phyloP scores from a whole-genome alignment of 2,329 filamentous ascomycete species.

The Helminthosporium solani region DNA sequence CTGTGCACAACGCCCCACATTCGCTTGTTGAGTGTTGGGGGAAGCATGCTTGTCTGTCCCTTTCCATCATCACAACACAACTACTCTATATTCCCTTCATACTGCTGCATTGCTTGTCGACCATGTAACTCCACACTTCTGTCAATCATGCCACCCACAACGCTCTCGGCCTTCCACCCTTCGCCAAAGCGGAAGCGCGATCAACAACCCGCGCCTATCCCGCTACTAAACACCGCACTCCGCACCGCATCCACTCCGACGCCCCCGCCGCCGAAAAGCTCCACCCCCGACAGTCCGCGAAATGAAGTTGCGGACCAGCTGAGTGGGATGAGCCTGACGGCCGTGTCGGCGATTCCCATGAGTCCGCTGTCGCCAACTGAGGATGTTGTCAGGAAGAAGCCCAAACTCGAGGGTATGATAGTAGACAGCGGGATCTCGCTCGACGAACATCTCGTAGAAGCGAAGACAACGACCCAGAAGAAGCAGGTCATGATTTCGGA shows the following conservation, averaged over 20 bases:
- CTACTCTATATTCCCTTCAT: not conserved
- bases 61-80: not conserved
- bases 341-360: constrained; percentile 31
- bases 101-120: constrained; percentile 1
- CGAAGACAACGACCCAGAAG: constrained; percentile 2
- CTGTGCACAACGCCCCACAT: constrained; percentile 19
- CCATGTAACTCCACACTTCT: constrained; percentile 27
- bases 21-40: constrained; percentile 16
- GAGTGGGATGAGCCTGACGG: constrained; percentile 32
- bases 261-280: constrained; percentile 25
- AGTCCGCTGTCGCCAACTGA: constrained; percentile 38
- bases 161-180: constrained; percentile 30
- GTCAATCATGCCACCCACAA: constrained; percentile 38
- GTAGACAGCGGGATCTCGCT: constrained; percentile 19
- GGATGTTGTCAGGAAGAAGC: constrained; percentile 38
- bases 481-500: constrained; percentile 4
- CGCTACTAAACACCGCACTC: constrained; percentile 36
- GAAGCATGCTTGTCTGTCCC: constrained; percentile 4
- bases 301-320: constrained; percentile 41
- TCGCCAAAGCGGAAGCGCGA: constrained; percentile 45
- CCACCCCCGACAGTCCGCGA: constrained; percentile 33
- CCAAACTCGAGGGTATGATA: constrained; percentile 28
- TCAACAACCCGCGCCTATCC: constrained; percentile 25
- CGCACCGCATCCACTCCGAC: constrained; percentile 24
- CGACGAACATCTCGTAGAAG: constrained; percentile 11